Conservation (phyloP, 176 grass and related monocot species). For the Oryza meridionalis region DNA sequence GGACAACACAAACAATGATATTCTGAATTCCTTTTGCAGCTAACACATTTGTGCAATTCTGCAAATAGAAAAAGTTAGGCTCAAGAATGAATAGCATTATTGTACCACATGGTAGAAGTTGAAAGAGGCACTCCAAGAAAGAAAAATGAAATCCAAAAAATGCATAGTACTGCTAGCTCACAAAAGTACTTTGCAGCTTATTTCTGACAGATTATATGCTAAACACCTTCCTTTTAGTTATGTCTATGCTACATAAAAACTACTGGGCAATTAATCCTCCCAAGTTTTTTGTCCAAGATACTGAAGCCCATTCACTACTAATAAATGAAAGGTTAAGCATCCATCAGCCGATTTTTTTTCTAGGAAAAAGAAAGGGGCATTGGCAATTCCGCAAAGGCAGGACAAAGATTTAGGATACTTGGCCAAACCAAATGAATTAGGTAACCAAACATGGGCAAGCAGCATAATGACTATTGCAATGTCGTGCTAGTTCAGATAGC, state of each 20-base stretch:
- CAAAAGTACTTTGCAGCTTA: neutral
- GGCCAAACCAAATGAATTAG: neutral
- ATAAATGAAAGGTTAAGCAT: neutral
- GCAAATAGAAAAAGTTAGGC: slow-evolving; percentile 41
- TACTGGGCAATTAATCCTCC: neutral
- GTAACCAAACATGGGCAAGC: neutral
- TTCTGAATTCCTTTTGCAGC: slow-evolving; percentile 53
- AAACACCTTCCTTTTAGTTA: neutral
- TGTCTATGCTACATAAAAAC: neutral
- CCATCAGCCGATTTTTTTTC: neutral
- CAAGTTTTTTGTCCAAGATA: slow-evolving; percentile 5
- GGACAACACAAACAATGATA: slow-evolving; percentile 82
- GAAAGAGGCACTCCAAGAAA: slow-evolving; percentile 25
- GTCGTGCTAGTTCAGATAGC: neutral
- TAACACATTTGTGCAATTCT: slow-evolving; percentile 79
- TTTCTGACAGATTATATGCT: neutral
- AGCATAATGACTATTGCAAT: neutral
- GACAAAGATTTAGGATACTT: neutral
- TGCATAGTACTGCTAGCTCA: neutral
- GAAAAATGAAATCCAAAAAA: neutral
- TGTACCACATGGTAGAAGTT: slow-evolving; percentile 30
- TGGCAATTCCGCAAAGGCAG: neutral
- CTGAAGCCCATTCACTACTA: neutral
- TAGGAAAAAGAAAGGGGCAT: neutral
- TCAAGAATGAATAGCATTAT: slow-evolving; percentile 3